Conservation (phyloP, 2,329 filamentous ascomycete genomes). For the Penicillium italicum region DNA sequence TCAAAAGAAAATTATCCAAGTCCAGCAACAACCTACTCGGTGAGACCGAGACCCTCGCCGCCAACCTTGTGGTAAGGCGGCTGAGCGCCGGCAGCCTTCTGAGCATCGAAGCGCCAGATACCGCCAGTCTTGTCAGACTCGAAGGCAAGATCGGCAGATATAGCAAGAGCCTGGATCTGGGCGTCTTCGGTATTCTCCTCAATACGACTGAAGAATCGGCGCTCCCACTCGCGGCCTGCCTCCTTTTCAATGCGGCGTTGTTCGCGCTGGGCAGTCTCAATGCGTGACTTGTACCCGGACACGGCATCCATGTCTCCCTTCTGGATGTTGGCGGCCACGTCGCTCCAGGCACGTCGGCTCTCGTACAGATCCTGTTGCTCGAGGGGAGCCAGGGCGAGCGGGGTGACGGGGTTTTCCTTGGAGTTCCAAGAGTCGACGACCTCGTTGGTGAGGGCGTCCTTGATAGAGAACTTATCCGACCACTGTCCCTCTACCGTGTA, state of each 20-base stretch:
- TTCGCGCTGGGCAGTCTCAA: constrained; percentile 83
- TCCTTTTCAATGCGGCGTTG: constrained; percentile 69
- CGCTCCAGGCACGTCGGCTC: constrained; percentile 80
- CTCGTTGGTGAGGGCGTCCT: constrained; percentile 57
- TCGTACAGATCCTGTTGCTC: constrained; percentile 83
- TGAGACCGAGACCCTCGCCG: constrained; percentile 39
- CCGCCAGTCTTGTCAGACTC: constrained; percentile 66
- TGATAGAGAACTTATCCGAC: constrained; percentile 78
- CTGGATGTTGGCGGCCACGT: constrained; percentile 76
- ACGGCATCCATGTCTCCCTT: constrained; percentile 81
- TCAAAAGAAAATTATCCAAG: not conserved
- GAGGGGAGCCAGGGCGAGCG: constrained; percentile 67
- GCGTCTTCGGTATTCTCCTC: constrained; percentile 36
- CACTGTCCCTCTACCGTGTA: constrained; percentile 85
- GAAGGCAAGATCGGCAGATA: constrained; percentile 42
- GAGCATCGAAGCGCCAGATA: constrained; percentile 64
- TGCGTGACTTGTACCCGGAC: constrained; percentile 74
- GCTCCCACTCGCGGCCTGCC: constrained; percentile 74
- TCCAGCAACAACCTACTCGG: constrained; percentile 8
- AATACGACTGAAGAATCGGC: constrained; percentile 68
- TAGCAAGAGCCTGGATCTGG: constrained; percentile 43
- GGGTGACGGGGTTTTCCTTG: constrained; percentile 56
- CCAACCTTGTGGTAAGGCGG: constrained; percentile 44
- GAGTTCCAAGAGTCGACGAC: constrained; percentile 61
- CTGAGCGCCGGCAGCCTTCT: constrained; percentile 46